Evolutionary conservation across 306 rosid species (phyloP).

Genomic region (Acacia melanoxylon): DNA sequence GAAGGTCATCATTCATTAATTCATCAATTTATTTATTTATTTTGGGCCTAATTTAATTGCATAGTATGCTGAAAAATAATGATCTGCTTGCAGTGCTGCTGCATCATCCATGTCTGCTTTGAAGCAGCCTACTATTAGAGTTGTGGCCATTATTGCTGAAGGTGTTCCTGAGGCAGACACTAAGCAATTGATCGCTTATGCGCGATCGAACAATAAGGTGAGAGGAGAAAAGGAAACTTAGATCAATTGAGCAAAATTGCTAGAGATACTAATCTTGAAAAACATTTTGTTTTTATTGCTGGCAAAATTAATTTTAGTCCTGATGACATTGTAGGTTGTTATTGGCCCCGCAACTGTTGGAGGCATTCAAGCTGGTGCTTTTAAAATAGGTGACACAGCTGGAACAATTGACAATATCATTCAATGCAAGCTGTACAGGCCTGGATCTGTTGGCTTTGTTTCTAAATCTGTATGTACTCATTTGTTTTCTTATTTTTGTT

Average conservation of each 20-base stretch:
- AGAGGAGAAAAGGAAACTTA: conserved; percentile 23
- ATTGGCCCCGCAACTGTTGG: conserved; percentile 97
- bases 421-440: conserved; percentile 80
- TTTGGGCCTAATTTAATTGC: conserved; percentile 1
- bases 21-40: not conserved
- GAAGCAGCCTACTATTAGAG: conserved; percentile 88
- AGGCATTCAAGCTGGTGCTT: conserved; percentile 94
- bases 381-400: conserved; percentile 95
- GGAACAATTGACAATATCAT: conserved; percentile 90
- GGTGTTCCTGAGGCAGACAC: conserved; percentile 91
- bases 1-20: conserved; percentile 56
- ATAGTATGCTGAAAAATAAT: conserved; percentile 3
- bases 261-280: conserved; percentile 9
- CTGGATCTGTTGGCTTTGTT: conserved; percentile 97
- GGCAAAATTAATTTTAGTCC: conserved; percentile 23
- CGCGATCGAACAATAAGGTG: conserved; percentile 84
- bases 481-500: conserved; percentile 19
- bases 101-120: conserved; percentile 84
- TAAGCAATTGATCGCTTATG: conserved; percentile 82
- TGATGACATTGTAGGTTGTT: conserved; percentile 60
- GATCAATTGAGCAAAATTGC: conserved; percentile 11
- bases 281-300: conserved; percentile 4
- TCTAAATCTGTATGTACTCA: conserved; percentile 79
- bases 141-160: conserved; percentile 91
- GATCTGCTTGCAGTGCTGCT: conserved; percentile 64